A percentile compares a stretch with the other conserved stretches of the same genome.
phyloP scores from a whole-genome alignment of 2,329 filamentous ascomycete species.

The Saccharata proteae region DNA sequence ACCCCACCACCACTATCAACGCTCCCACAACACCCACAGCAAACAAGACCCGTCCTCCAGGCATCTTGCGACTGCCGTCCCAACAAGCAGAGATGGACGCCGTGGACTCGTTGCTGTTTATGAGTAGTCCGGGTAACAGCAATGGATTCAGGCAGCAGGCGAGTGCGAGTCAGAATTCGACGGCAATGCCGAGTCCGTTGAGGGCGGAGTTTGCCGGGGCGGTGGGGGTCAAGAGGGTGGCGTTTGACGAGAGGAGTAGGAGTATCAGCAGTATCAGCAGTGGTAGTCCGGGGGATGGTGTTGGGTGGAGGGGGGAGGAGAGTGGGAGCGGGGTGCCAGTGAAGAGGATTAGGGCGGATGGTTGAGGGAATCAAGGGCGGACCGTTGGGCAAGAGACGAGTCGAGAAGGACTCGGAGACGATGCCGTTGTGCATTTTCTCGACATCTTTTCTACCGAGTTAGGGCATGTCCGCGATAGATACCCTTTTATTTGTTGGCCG shows the following conservation, averaged over 20 bases:
- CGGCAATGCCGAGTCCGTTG: conserved; percentile 18
- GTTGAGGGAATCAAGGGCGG: no score
- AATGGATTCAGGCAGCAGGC: conserved; percentile 45
- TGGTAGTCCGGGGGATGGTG: no score
- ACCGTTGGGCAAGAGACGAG: no score
- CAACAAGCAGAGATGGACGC: conserved; percentile 68
- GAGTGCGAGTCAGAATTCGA: conserved; percentile 1
- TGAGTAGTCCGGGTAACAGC: conserved; percentile 70
- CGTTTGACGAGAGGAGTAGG: conserved; percentile 7
- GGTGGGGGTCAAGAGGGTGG: conserved; percentile 4
- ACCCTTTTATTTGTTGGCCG: no score
- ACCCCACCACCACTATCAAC: conserved; percentile 10
- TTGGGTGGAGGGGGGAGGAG: no score
- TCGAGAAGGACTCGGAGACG: no score
- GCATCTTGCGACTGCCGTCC: conserved; percentile 55
- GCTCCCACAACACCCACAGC: conserved; percentile 18
- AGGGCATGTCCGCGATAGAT: no score
- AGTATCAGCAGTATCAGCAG: no score
- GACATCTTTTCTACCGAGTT: no score
- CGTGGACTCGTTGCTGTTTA: conserved; percentile 66
- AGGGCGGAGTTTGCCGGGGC: conserved; percentile 16
- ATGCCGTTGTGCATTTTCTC: no score
- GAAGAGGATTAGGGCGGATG: no score
- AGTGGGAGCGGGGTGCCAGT: no score
- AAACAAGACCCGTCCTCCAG: conserved; percentile 26